Evolutionary conservation across 2,329 filamentous ascomycete genomes (phyloP).

Genomic region (Sporothrix brasiliensis): DNA sequence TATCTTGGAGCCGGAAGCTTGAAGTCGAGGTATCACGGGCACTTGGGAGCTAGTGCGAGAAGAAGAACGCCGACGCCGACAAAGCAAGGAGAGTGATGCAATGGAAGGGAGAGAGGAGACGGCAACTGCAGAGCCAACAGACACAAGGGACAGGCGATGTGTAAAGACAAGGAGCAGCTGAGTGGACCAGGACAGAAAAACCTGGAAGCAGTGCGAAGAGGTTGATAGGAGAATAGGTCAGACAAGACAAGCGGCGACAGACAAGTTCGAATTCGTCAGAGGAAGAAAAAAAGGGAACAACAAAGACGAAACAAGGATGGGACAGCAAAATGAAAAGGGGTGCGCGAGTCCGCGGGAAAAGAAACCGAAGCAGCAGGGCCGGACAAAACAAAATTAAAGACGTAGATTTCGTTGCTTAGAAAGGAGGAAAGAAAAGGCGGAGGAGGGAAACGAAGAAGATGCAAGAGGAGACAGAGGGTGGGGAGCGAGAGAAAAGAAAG

Average conservation of each 20-base stretch:
- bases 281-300: conserved; percentile 28
- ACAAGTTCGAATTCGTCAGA: conserved; percentile 1
- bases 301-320: conserved; percentile 29
- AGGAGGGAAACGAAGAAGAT: conserved; percentile 19
- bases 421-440: conserved; percentile 25
- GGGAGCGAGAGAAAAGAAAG: conserved; percentile 22
- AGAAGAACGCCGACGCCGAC: conserved; percentile 32
- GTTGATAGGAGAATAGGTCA: conserved; percentile 2
- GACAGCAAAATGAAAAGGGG: conserved; percentile 38
- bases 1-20: conserved; percentile 11
- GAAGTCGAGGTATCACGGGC: conserved; percentile 27
- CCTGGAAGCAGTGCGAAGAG: conserved; percentile 2
- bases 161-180: not conserved
- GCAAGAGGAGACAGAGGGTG: conserved; percentile 28
- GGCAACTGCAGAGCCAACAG: not conserved
- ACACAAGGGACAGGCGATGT: conserved; percentile 20
- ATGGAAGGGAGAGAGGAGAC: conserved; percentile 13
- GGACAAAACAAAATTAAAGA: conserved; percentile 32
- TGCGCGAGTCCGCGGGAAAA: conserved; percentile 35
- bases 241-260: conserved; percentile 24
- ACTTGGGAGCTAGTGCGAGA: conserved; percentile 27
- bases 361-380: conserved; percentile 31
- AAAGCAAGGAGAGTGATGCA: conserved; percentile 30
- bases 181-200: conserved; percentile 16
- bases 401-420: conserved; percentile 34